A percentile compares a stretch with the other conserved stretches of the same genome.
phyloP scores from a whole-genome alignment of 2,329 filamentous ascomycete species.

The Colletotrichum sp. region DNA sequence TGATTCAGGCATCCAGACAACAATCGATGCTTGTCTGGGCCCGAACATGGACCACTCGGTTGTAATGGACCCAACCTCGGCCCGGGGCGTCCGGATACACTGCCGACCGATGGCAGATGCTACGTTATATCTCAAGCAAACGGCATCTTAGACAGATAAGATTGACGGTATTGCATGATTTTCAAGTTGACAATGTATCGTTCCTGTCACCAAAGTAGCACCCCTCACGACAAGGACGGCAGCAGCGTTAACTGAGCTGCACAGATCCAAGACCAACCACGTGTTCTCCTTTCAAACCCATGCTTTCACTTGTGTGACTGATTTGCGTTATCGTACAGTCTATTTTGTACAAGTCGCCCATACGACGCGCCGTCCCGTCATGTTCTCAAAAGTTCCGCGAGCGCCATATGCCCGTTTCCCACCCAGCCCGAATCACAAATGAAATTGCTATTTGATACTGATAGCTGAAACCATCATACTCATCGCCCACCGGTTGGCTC shows the following conservation, averaged over 20 bases:
- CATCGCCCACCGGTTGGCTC: background rate
- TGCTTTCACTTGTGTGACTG: background rate
- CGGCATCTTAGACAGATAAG: background rate
- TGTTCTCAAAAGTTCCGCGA: background rate
- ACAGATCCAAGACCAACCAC: background rate
- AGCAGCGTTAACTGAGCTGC: too few relatives aligned
- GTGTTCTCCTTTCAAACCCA: background rate
- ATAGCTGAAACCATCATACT: background rate
- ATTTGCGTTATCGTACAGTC: background rate
- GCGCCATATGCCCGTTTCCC: background rate
- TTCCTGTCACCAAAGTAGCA: background rate
- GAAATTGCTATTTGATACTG: background rate
- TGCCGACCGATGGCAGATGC: background rate
- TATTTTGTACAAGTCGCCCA: background rate
- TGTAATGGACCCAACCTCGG: background rate
- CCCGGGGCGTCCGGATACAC: background rate
- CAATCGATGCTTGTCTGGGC: accelerated
- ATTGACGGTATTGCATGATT: background rate
- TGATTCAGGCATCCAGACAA: background rate
- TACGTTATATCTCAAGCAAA: background rate
- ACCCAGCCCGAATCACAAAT: background rate
- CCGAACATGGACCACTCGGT: background rate
- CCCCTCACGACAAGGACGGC: too few relatives aligned
- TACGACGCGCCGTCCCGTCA: accelerated
- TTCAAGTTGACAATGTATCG: accelerated